Base-by-base conservation (phyloP, 805 yeast genomes). In the Candida saitoana region DNA sequence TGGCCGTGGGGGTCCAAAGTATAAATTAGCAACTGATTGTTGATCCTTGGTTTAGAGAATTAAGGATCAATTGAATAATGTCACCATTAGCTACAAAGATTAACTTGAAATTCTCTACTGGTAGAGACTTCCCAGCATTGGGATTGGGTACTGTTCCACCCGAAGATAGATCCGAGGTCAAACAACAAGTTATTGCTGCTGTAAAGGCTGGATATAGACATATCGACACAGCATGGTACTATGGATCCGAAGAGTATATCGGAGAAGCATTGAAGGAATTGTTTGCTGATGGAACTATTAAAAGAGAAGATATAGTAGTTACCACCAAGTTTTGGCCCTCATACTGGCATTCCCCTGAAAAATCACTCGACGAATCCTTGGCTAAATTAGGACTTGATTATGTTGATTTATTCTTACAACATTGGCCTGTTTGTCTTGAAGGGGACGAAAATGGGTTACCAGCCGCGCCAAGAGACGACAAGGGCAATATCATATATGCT, bases 51-150 rank as follows among this genome's bases (percentile, higher is more conserved):
- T n/a, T n/a, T n/a, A n/a, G n/a, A n/a, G n/a, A n/a, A n/a, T n/a
- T n/a, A n/a, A n/a, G n/a, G n/a, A n/a, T n/a, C n/a, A n/a, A n/a
- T n/a, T n/a, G n/a, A 11, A 22, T 22, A 22, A 22, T 22, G 27
- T 6, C 27, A 11, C 27, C 16, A 36, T 50, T 50, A 24, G 65
- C 69, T 6, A 71, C 74, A 2, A 67, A 63, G 35, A 59, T 70
- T 22, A 51, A 55, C 18, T 69, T 77, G 48, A 66, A 64, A 5
- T 67, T 84, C 31, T 76, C 76, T 60, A 75, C 79, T 50, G 88
- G 88, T 15, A 59, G 64, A 35, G 55, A 52, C 24, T 76, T 84
- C 43, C 91, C 91, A 3, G 82, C 82, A 2, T 56, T 84, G 31
- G 90, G 87, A 0, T 67, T 85, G 29, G 93, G 93, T 9, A 65